phyloP scores from a whole-genome alignment of 2,329 filamentous ascomycete genomes.

The Calonectria henricotiae region DNA sequence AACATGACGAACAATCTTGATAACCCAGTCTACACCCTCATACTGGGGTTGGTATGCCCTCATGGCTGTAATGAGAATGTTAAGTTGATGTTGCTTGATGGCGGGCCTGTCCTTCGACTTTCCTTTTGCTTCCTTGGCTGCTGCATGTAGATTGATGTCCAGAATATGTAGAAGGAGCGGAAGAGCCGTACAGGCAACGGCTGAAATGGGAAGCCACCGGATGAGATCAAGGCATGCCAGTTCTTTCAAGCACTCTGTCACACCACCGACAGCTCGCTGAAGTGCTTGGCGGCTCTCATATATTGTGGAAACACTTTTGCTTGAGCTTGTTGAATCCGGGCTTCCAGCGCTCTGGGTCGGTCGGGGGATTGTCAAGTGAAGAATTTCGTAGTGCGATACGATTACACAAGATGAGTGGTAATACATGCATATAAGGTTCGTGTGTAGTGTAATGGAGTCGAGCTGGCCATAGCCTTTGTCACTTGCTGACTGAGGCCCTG shows the following conservation, averaged over 20 bases:
- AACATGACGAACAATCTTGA: constrained; percentile 9
- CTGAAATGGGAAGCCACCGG: background rate
- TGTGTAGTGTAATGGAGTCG: background rate
- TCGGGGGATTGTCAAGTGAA: background rate
- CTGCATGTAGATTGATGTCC: background rate
- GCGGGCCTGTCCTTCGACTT: background rate
- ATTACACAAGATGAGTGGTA: constrained; percentile 7
- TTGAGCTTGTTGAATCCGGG: background rate
- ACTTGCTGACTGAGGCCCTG: background rate
- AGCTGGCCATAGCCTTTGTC: background rate
- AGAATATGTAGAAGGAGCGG: constrained; percentile 1
- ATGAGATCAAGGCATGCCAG: background rate
- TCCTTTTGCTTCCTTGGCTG: background rate
- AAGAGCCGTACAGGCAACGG: background rate
- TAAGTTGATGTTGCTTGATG: constrained; percentile 17
- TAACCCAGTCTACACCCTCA: constrained; percentile 8
- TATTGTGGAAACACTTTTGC: background rate
- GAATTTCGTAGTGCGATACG: constrained; percentile 14
- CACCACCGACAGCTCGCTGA: background rate
- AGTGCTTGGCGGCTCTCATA: constrained; percentile 4
- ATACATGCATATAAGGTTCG: constrained; percentile 11
- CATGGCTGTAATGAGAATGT: constrained; percentile 13
- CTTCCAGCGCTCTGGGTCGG: background rate
- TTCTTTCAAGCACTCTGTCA: constrained; percentile 1
- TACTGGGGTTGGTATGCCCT: constrained; percentile 13